Conservation (phyloP, 1,139 yeast genomes). For the Pichia cactophila region DNA sequence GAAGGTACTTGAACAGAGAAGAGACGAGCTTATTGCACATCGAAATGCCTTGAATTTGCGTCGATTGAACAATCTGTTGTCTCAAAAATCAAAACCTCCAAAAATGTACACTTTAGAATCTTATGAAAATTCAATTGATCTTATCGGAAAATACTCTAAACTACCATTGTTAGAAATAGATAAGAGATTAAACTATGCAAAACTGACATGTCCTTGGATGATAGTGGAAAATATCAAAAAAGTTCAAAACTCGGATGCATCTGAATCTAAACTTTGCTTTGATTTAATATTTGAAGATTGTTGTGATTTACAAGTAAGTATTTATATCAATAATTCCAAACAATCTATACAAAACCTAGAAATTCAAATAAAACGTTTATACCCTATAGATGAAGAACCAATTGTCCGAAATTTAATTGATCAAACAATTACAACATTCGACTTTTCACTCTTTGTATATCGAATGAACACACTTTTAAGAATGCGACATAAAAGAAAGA, state of each 20-base stretch:
- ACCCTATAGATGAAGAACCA: neutral
- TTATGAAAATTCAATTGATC: neutral
- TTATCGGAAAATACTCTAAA: constrained; percentile 17
- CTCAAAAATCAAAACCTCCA: neutral
- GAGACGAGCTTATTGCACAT: neutral
- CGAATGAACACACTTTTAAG: constrained; percentile 10
- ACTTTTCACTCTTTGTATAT: constrained; percentile 22
- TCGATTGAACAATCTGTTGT: neutral
- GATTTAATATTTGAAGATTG: constrained; percentile 1
- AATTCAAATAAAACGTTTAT: neutral
- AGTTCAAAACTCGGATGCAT: neutral
- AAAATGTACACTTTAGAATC: neutral
- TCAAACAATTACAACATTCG: neutral
- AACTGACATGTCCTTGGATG: constrained; percentile 24
- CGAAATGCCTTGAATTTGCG: neutral
- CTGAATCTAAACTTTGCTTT: neutral
- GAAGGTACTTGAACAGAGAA: neutral
- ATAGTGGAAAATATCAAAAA: constrained; percentile 6
- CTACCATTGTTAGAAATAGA: constrained; percentile 24
- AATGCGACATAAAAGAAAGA: constrained; percentile 9
- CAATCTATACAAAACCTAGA: neutral
- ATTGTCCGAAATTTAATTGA: neutral
- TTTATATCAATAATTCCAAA: neutral
- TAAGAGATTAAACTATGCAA: constrained; percentile 17
- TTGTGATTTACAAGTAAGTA: neutral